phyloP scores from a whole-genome alignment of 805 yeast species.

The Wickerhamomyces silvicola region DNA sequence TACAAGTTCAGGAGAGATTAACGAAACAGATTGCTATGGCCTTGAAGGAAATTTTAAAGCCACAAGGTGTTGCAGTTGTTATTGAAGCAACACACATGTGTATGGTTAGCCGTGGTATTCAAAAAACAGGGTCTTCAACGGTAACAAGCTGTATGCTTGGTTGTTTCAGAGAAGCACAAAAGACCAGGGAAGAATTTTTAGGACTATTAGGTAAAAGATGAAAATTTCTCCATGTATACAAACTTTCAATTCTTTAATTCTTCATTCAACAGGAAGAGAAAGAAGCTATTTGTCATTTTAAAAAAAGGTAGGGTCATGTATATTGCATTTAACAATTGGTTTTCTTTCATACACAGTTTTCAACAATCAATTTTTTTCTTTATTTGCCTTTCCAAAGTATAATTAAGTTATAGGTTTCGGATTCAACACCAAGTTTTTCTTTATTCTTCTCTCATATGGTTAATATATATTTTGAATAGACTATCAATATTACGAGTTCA shows the following conservation, averaged over 20 bases:
- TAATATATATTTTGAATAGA: too few species aligned
- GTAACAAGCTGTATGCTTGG: constrained; percentile 97
- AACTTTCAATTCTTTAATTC: neutral
- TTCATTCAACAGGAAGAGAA: neutral
- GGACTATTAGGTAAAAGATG: constrained; percentile 64
- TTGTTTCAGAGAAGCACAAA: constrained; percentile 86
- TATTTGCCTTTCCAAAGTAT: neutral
- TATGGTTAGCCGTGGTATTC: constrained; percentile 97
- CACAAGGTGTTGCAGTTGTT: constrained; percentile 97
- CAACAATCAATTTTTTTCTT: neutral
- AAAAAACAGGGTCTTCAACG: constrained; percentile 89
- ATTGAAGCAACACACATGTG: constrained; percentile 99
- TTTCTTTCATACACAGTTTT: neutral
- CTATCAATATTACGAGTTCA: too few species aligned
- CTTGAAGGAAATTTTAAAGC: constrained; percentile 79
- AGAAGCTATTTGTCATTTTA: neutral
- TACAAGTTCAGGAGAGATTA: constrained; percentile 96
- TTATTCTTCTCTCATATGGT: too few species aligned
- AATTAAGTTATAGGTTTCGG: too few species aligned
- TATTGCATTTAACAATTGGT: neutral
- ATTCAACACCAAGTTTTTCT: too few species aligned
- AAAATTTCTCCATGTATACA: neutral
- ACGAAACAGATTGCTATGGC: constrained; percentile 98
- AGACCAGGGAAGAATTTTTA: constrained; percentile 93
- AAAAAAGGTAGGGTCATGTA: neutral